These are phyloP conservation scores for Rhytidiadelphus loreus DNA, from an alignment of 225 moss, liverwort and hornwort genomes.

Conservation along the genomic window DNA sequence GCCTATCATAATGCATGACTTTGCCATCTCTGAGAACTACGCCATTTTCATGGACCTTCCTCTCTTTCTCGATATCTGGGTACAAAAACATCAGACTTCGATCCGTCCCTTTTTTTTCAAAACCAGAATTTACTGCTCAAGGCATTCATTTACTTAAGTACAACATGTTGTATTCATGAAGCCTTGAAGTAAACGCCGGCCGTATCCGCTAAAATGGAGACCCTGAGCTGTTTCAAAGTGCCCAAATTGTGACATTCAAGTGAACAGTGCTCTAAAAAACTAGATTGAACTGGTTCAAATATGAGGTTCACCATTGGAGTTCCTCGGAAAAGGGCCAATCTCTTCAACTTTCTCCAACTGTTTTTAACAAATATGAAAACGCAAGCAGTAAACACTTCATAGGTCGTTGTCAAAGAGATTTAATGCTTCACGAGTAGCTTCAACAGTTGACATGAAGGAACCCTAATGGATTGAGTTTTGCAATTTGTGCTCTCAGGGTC, in stretches of 20 bases:
- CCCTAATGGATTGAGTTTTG: not conserved
- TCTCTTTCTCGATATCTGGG: not conserved
- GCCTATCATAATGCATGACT: slow-evolving; percentile 70
- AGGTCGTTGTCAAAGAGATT: not conserved
- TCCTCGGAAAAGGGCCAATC: no score
- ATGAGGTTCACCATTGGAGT: not conserved
- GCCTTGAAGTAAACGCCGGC: not conserved
- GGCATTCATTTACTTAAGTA: not conserved
- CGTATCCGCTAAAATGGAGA: not conserved
- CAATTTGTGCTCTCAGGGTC: not conserved
- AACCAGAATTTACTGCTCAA: not conserved
- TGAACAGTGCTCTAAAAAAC: not conserved
- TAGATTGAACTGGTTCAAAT: not conserved
- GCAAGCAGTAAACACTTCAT: not conserved
- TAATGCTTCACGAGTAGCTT: not conserved
- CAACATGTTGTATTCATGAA: not conserved
- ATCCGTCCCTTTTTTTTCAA: not conserved
- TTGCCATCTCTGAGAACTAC: slow-evolving; percentile 37
- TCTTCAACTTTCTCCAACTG: not conserved
- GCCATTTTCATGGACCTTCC: slow-evolving; percentile 6
- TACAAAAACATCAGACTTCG: not conserved
- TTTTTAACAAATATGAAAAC: not conserved
- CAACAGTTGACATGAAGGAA: not conserved
- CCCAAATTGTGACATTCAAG: not conserved
- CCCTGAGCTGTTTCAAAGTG: not conserved